phyloP scores from a whole-genome alignment of 176 grass and related monocot species.

The Oryza australiensis region DNA sequence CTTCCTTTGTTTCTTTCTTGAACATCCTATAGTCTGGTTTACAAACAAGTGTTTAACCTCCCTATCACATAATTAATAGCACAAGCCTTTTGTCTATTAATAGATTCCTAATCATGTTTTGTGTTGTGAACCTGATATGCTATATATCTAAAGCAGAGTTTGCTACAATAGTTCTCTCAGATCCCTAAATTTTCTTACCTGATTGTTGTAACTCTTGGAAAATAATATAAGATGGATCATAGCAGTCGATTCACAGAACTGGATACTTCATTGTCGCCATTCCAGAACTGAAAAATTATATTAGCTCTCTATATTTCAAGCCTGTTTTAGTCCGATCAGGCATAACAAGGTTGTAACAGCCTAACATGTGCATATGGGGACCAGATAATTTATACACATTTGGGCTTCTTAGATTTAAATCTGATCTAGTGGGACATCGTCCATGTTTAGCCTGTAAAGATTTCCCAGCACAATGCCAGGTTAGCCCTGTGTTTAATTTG shows the following conservation, averaged over 20 bases:
- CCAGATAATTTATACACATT: conserved; percentile 3
- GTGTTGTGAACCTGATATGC: not conserved
- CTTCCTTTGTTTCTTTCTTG: not conserved
- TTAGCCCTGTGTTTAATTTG: conserved; percentile 3
- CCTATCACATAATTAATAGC: not conserved
- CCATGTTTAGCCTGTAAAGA: not conserved
- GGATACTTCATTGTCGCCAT: not conserved
- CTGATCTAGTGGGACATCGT: not conserved
- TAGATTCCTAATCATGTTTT: not conserved
- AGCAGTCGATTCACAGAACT: not conserved
- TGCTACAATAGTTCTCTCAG: not conserved
- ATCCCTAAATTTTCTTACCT: not conserved
- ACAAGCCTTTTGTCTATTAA: not conserved
- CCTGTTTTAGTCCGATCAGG: conserved; percentile 6
- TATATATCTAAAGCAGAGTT: not conserved
- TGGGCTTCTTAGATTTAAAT: conserved; percentile 15
- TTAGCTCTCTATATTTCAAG: not conserved
- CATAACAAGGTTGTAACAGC: not conserved
- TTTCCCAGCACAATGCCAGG: not conserved
- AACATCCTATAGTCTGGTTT: conserved; percentile 21
- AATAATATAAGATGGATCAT: not conserved
- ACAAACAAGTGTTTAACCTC: not conserved
- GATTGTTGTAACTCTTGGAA: not conserved
- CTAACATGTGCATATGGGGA: not conserved
- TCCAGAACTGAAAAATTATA: not conserved